Evolutionary conservation across 176 grass and related monocot species (phyloP).

Genomic region (Neostapfia colusana): DNA sequence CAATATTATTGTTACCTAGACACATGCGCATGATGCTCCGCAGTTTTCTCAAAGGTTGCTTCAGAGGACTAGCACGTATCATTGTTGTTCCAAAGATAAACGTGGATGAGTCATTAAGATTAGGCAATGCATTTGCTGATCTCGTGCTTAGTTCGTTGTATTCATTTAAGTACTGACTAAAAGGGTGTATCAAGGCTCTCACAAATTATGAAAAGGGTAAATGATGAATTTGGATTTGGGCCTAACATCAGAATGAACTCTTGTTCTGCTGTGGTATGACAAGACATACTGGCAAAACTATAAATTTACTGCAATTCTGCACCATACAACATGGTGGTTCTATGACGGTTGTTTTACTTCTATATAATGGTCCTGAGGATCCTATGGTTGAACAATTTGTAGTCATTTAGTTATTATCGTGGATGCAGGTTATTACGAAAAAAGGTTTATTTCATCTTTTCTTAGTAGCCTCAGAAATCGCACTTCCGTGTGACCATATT

Average conservation of each 20-base stretch:
- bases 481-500: not conserved
- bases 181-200: no score
- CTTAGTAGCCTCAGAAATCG: not conserved
- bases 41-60: not conserved
- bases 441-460: not conserved
- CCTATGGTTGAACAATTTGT: slow-evolving; percentile 14
- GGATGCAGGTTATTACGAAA: not conserved
- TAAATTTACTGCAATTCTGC: slow-evolving; percentile 5
- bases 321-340: slow-evolving; percentile 7
- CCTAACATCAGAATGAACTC: not conserved
- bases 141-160: not conserved
- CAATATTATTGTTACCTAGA: slow-evolving; percentile 24
- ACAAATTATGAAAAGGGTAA: no score
- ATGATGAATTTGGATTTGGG: slow-evolving; percentile 4
- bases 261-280: not conserved
- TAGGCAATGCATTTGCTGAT: not conserved
- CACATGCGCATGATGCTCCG: slow-evolving; percentile 14
- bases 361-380: not conserved
- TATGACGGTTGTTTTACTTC: not conserved
- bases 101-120: not conserved
- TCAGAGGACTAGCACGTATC: not conserved
- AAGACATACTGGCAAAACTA: not conserved
- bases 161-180: no score
- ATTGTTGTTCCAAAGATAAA: slow-evolving; percentile 17
- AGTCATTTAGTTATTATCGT: not conserved